phyloP scores from a whole-genome alignment of 257 asterid species.

The Datura wrightii region DNA sequence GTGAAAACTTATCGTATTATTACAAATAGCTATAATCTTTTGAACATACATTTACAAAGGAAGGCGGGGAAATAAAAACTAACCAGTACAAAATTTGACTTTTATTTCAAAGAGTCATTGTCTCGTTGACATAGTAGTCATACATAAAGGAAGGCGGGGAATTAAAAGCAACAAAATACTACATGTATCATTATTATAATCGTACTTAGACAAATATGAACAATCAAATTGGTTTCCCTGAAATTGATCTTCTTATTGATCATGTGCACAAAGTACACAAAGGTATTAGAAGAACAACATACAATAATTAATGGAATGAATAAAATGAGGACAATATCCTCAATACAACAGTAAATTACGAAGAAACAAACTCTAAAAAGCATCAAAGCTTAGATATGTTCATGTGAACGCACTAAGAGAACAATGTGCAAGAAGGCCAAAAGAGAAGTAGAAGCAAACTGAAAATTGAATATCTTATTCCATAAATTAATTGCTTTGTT shows the following conservation, averaged over 20 bases:
- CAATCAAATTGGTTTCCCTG: no score
- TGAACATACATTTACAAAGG: no score
- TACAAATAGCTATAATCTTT: no score
- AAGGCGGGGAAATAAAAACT: no score
- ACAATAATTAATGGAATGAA: constrained; percentile 17
- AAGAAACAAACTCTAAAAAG: not conserved
- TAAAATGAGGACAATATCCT: constrained; percentile 19
- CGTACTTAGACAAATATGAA: not conserved
- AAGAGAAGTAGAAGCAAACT: constrained; percentile 24
- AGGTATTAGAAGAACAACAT: not conserved
- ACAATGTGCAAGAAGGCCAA: not conserved
- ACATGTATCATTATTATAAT: not conserved
- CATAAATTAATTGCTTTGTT: not conserved
- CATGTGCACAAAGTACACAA: not conserved
- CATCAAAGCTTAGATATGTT: not conserved
- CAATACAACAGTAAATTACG: constrained; percentile 23
- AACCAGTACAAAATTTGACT: not conserved
- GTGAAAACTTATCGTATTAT: no score
- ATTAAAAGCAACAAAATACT: not conserved
- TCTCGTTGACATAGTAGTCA: not conserved
- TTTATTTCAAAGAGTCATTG: not conserved
- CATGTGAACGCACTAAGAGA: constrained; percentile 9
- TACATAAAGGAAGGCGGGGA: not conserved
- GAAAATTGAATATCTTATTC: constrained; percentile 22
- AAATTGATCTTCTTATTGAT: not conserved